Evolutionary conservation across 2,329 filamentous ascomycete species (phyloP), one percentile per base, ranked within the genome.

Genomic region (Fusarium sulawesiense): DNA sequence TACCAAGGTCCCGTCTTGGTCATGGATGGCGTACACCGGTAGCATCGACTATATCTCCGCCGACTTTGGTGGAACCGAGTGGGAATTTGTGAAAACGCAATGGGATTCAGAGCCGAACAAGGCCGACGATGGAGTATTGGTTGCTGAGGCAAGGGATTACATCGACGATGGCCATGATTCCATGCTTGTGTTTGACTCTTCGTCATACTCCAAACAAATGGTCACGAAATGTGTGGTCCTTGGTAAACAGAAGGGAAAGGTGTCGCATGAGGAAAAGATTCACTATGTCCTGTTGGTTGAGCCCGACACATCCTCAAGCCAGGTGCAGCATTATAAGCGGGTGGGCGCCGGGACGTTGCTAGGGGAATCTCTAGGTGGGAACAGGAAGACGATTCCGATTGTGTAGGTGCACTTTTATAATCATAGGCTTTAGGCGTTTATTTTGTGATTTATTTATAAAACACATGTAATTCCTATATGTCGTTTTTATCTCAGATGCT

Each of bases 1-100:
- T 16, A 21, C 42, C 4, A 34, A 23, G 18, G 58, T 57, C 2
- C 62, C 62, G 2, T 56, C 62, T 4, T 65, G 62, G 62, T 65
- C 58, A 4, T 65, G 62, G 62, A 63, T 62, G 58, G 62, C 62
- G 6, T 61, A 49, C 13, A 32, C 30, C 9, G 62, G 58, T 6
- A 37, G 37, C 5, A 65, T 65, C 13, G 50, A 62, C 7, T 64
- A 64, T 16, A 7, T 64, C 1, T 11, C 7, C 0, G 62, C 60
- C 6, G 57, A 53, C 4, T 64, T 64, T 13, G 49, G 51, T 13
- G 30, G 44, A 6, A 56, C 58, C 1, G 49, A 64, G 1, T 64
- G 60, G 60, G 56, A 64, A 10, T 14, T 23, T 2, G 30, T 27
- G 3, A 13, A 42, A 16, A 51, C 37, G 4, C 27, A 23, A 13